phyloP scores from a whole-genome alignment of 208 protist species.

The Naegleria fowleri region DNA sequence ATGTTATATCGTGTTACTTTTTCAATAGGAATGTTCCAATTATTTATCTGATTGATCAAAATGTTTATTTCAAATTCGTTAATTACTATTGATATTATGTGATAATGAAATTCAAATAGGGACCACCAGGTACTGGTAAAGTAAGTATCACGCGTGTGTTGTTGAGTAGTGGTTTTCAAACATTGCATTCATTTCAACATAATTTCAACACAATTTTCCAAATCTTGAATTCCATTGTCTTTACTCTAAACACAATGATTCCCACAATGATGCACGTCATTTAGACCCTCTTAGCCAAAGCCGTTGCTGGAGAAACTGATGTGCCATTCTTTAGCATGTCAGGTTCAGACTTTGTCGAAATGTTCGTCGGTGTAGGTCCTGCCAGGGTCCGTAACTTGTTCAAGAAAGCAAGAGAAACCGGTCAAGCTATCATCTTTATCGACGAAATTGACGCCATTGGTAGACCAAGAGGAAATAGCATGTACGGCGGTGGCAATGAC shows the following conservation, averaged over 20 bases:
- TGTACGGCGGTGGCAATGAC: slow-evolving; percentile 64
- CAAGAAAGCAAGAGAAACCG: slow-evolving; percentile 45
- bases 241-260: too few species aligned
- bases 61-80: too few species aligned
- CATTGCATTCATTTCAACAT: too few species aligned
- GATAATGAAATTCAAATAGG: too few species aligned
- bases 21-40: slow-evolving; percentile 77
- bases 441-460: slow-evolving; percentile 87
- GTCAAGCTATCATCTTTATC: slow-evolving; percentile 75
- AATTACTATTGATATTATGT: too few species aligned
- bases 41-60: too few species aligned
- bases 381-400: slow-evolving; percentile 64
- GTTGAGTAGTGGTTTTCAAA: too few species aligned
- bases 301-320: slow-evolving; percentile 86
- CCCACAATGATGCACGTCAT: too few species aligned
- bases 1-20: not conserved
- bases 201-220: too few species aligned
- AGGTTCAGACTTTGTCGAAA: slow-evolving; percentile 66
- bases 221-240: too few species aligned
- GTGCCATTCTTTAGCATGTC: slow-evolving; percentile 60
- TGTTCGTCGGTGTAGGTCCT: slow-evolving; percentile 70
- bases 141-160: too few species aligned
- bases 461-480: slow-evolving; percentile 50
- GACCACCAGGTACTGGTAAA: too few species aligned
- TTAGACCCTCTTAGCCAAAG: slow-evolving; percentile 49